Base-by-base conservation (phyloP, 805 yeast species). In the Starmerella cellae region DNA sequence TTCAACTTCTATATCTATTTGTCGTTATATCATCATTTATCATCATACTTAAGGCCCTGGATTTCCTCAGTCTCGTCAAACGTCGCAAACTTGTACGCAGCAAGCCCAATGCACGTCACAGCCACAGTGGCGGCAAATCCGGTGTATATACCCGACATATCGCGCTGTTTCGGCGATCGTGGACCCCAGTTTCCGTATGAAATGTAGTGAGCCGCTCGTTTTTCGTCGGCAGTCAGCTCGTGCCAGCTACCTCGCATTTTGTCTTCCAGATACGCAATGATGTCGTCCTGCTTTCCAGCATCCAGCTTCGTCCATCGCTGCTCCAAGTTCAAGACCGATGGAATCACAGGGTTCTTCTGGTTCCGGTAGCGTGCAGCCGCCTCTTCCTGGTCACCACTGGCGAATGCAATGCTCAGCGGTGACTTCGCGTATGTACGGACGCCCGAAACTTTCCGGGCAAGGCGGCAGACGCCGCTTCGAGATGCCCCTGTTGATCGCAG, bases 151-250 rank as follows among this genome's bases (percentile, higher is more conserved):
- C 10, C 30, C 21, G 41, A 52, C 47, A 44, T 55, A 53, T 34
- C 56, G 41, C 16, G 52, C 55, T n/a, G 48, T 49, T 27, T 53
- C 47, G 18, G 43, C 34, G 48, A 46, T n/a, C 64, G 51, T 4
- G 63, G 62, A 1, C 64, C 64, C 63, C 63, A 60, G 8, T 60
- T 54, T 2, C 64, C 64, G 43, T 48, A 60, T 50, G 55, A 55
- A 13, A 59, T 51, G 42, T 39, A 60, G 54, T 55, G 51, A 13
- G 55, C 50, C 16, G 66, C 66, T 18, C 51, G 49, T 51, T 53
- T 54, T 45, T 62, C 65, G 23, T 54, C 60, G 10, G 35, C 42
- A 17, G 56, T 48, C 43, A 62, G 42, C 9, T 45, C 48, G 27
- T 41, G 47, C 66, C 66, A 62, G 42, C 55, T 57, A 17, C 59